Percentiles rank a stretch among this genome's conserved stretches.
Evolutionary conservation across 495 filamentous ascomycete species (phyloP).

Genomic region (Tuber umbilicatum): DNA sequence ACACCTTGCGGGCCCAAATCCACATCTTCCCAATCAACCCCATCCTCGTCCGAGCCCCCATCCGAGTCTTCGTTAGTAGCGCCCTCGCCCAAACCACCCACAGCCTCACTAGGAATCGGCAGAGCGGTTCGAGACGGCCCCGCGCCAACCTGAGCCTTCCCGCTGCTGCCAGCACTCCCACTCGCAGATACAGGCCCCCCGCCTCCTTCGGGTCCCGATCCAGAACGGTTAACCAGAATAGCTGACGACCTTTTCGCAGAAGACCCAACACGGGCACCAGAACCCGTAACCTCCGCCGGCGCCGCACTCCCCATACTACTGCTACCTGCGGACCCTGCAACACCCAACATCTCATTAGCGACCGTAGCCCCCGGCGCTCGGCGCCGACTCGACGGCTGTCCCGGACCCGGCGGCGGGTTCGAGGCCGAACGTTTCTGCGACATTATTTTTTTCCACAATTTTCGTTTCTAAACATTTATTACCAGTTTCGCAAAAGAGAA

Average conservation of each 20-base stretch:
- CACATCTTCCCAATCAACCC: constrained; percentile 69
- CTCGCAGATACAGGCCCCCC: background rate
- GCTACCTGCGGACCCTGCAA: background rate
- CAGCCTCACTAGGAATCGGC: background rate
- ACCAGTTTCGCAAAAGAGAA: background rate
- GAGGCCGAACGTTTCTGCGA: background rate
- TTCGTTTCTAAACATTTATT: no score
- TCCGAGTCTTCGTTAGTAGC: constrained; percentile 16
- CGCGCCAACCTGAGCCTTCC: background rate
- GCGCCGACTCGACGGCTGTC: background rate
- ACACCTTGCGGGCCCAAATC: constrained; percentile 45
- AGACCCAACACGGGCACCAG: background rate
- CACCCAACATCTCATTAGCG: background rate
- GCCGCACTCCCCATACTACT: background rate
- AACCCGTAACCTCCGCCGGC: background rate
- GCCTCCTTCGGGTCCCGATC: background rate
- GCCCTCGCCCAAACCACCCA: constrained; percentile 22
- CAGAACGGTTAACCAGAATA: background rate
- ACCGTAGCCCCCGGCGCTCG: background rate
- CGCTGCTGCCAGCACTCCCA: background rate
- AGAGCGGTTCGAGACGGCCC: background rate
- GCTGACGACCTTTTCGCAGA: background rate
- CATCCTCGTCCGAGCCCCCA: constrained; percentile 48
- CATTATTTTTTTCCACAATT: background rate
- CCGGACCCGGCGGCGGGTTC: background rate